Conservation (phyloP, 176 grass and related monocot species). For the Melocanna baccifera region DNA sequence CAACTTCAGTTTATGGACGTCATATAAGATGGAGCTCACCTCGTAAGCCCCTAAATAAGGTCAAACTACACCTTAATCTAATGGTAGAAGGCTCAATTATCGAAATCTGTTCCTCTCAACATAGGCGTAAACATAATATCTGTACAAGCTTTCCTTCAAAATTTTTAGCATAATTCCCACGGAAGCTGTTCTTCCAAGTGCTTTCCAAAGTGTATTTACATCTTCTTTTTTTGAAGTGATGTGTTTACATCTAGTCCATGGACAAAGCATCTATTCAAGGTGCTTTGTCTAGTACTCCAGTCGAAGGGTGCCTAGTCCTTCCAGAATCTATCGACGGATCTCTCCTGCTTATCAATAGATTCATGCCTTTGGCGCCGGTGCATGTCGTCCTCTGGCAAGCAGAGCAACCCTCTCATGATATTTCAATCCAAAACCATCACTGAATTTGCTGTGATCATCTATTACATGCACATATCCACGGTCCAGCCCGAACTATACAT, state of each 20-base stretch:
- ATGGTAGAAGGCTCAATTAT: too few relatives aligned
- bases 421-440: constrained; percentile 70
- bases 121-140: background rate
- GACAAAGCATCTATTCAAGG: background rate
- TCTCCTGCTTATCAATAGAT: constrained; percentile 59
- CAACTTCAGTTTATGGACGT: too few relatives aligned
- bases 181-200: background rate
- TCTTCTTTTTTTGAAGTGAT: too few relatives aligned
- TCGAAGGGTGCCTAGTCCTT: constrained; percentile 72
- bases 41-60: too few relatives aligned
- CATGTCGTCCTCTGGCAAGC: constrained; percentile 80
- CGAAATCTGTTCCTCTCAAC: too few relatives aligned
- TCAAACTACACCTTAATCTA: too few relatives aligned
- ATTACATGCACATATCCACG: constrained; percentile 83
- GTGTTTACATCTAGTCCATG: constrained; percentile 36
- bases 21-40: too few relatives aligned
- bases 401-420: constrained; percentile 70
- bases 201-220: background rate
- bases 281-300: constrained; percentile 54
- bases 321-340: constrained; percentile 53
- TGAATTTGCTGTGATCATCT: constrained; percentile 77
- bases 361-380: constrained; percentile 63
- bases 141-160: constrained; percentile 29
- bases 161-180: background rate
- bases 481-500: constrained; percentile 77